A percentile compares a stretch with the other conserved stretches of the same genome.
Evolutionary conservation across 495 filamentous ascomycete genomes (phyloP).

Genomic region (Ascobolus immersus): DNA sequence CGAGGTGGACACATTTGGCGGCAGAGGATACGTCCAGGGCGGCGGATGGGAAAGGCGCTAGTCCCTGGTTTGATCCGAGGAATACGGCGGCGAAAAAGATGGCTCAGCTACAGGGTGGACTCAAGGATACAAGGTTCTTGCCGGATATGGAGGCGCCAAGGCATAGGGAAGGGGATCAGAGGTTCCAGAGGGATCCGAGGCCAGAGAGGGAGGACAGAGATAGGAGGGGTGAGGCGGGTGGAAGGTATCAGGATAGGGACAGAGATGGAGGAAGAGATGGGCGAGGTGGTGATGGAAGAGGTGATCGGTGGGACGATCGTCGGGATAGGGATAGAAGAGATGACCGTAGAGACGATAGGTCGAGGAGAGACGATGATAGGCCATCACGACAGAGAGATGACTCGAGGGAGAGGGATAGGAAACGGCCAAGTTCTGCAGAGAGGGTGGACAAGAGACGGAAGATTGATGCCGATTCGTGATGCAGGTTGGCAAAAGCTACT

Average conservation of each 20-base stretch:
- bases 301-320: conserved; percentile 13
- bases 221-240: conserved; percentile 1
- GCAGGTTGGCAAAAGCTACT: too few relatives aligned
- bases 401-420: conserved; percentile 40
- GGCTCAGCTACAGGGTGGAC: conserved; percentile 21
- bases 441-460: conserved; percentile 38
- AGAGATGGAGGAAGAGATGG: conserved; percentile 7
- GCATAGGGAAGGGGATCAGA: conserved; percentile 11
- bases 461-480: too few relatives aligned
- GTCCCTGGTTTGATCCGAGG: conserved; percentile 18
- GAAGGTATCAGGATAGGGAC: conserved; percentile 14
- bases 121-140: conserved; percentile 44
- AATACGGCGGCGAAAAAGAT: conserved; percentile 11
- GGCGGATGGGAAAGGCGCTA: conserved; percentile 40
- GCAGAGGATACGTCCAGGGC: conserved; percentile 79
- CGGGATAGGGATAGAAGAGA: conserved; percentile 12
- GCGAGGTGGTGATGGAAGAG: not conserved
- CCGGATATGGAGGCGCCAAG: conserved; percentile 26
- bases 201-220: conserved; percentile 5
- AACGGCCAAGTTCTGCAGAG: conserved; percentile 30
- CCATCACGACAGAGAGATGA: too few relatives aligned
- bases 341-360: conserved; percentile 11
- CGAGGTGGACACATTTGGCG: conserved; percentile 67
- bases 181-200: conserved; percentile 5
- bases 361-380: conserved; percentile 23